Conservation (phyloP, 1,139 yeast species). For the Yamadazyma buinensis region DNA sequence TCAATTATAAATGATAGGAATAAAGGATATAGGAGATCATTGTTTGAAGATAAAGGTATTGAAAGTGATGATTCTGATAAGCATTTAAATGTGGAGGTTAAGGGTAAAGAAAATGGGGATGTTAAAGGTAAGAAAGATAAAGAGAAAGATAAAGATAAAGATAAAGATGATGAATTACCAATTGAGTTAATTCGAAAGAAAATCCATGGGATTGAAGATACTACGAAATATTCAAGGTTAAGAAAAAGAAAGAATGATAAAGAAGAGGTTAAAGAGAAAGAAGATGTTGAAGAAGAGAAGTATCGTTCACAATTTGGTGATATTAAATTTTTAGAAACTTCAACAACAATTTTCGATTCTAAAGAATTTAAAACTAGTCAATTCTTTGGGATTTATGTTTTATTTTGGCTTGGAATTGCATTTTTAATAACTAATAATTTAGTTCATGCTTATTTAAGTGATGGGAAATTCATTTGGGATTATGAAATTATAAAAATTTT, state of each 20-base stretch:
- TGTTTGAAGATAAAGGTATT: constrained; percentile 17
- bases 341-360: constrained; percentile 50
- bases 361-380: constrained; percentile 34
- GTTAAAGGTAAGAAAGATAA: not conserved
- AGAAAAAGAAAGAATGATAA: constrained; percentile 5
- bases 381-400: constrained; percentile 63
- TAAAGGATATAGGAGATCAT: constrained; percentile 19
- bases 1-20: constrained; percentile 20
- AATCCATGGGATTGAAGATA: constrained; percentile 10
- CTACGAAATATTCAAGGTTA: constrained; percentile 7
- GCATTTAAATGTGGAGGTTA: no score
- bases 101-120: not conserved
- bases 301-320: constrained; percentile 33
- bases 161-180: constrained; percentile 1
- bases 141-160: no score
- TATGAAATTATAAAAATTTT: constrained; percentile 52
- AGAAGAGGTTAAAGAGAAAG: not conserved
- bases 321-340: constrained; percentile 34
- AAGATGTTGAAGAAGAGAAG: constrained; percentile 1
- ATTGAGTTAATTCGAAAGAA: constrained; percentile 10
- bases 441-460: constrained; percentile 36
- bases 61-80: not conserved
- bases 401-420: constrained; percentile 65
- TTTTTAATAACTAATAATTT: constrained; percentile 47
- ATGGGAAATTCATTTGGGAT: constrained; percentile 26